These are phyloP conservation scores for Aegilops bicornis DNA, from an alignment of 176 grass and related monocot genomes.

Conservation along the genomic window DNA sequence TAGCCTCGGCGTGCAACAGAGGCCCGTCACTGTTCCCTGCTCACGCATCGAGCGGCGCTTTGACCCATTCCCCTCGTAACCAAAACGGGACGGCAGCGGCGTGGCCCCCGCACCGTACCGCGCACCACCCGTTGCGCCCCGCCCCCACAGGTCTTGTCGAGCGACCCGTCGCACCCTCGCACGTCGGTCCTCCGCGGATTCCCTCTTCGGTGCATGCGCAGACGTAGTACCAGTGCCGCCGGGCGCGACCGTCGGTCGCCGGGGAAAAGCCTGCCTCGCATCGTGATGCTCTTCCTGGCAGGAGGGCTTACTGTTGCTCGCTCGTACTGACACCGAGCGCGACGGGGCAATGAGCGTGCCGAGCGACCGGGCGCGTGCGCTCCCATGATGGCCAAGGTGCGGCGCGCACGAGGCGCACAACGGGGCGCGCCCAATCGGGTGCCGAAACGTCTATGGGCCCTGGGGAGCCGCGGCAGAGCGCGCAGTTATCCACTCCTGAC, in stretches of 20 bases:
- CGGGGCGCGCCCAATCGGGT: slow-evolving; percentile 27
- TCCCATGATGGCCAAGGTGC: slow-evolving; percentile 1
- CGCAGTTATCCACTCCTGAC: slow-evolving; percentile 27
- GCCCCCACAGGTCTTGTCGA: not conserved
- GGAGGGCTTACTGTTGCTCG: no score
- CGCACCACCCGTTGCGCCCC: no score
- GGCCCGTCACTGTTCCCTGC: not conserved
- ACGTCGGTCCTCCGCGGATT: not conserved
- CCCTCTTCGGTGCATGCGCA: not conserved
- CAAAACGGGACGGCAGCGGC: slow-evolving; percentile 27
- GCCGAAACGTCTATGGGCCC: slow-evolving; percentile 25
- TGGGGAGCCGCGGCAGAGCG: not conserved
- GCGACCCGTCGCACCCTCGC: not conserved
- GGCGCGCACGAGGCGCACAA: not conserved
- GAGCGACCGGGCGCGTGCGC: not conserved
- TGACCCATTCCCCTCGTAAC: slow-evolving; percentile 26
- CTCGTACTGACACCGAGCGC: not conserved
- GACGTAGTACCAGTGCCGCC: no score
- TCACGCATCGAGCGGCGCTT: slow-evolving; percentile 4
- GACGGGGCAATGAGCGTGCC: not conserved
- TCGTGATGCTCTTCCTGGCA: not conserved
- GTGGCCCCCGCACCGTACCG: not conserved
- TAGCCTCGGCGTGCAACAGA: not conserved
- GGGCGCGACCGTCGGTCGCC: not conserved
- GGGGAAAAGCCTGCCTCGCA: not conserved